Base-by-base conservation (phyloP, 192 early-diverging fungal species). In the Radiomyces spectabilis region DNA sequence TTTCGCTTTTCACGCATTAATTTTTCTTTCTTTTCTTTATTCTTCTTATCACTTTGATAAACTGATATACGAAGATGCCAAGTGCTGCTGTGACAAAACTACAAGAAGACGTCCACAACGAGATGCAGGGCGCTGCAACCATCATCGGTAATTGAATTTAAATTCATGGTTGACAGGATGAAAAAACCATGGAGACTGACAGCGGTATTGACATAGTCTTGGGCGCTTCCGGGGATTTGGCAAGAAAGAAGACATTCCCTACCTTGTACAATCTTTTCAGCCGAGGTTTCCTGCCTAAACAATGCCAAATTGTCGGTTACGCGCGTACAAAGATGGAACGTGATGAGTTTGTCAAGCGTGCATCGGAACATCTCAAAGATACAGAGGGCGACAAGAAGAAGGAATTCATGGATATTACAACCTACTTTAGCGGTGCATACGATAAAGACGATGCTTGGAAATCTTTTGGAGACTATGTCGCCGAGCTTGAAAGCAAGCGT, bases 221-320 rank as follows among this genome's bases (percentile, higher is more conserved):
- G 44, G 88, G 88, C 30, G 88, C 88, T 26, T 86, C 83, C 3
- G 93, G 93, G 44, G 94, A 97, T 66, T 75, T 97, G 57, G 94
- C 94, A 51, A 93, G 89, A 74, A 97, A 97, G 53, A 95, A 94
- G 81, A 97, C 91, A 15, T 97, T 85, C 68, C 94, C 94, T 13
- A 91, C 92, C 4, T 79, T 97, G 29, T 97, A 89, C 61, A 85
- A 86, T 30, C 81, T 94, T 24, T 93, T 85, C 79, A 78, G 81
- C 40, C 82, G 88, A 61, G 66, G 66, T 1, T 84, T 87, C 55
- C 75, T 97, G 13, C 87, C 90, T 12, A 59, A 73, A 21, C 77
- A 78, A 40, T 72, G 73, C 42, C 63, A 79, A 0, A 92, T 97
- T 56, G 68, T 97, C 13, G 94, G 94, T 12, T 97, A 95, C 70